Evolutionary conservation across 371 early-diverging fungal genomes (phyloP), one percentile per base, ranked within the genome.

Genomic region (Batkoa obscura): DNA sequence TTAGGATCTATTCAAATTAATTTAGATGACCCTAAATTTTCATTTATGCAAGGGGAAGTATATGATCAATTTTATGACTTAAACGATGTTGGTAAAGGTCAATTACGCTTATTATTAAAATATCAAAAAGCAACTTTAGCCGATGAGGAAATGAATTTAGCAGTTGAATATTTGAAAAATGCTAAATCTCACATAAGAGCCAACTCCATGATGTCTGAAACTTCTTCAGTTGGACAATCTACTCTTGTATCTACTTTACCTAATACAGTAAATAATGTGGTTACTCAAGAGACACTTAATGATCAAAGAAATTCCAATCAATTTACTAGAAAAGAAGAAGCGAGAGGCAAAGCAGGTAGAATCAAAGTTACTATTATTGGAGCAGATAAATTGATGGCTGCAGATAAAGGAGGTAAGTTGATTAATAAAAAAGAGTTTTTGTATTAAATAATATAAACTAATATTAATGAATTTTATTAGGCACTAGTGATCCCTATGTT

Each of bases 401-500:
- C 69, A 0, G 78, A 78, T 62, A 62, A 69, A 46, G 65, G 69
- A 31, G 79, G 79, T 42, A 57, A 56, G 6, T 23, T 23, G 23
- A 23, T 23, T 23, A 23, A 23, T 23, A 23, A 23, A 23, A 23
- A 23, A 23, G 23, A 23, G 23, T 30, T 5, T 10, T 41, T 41
- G n/a, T 41, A 10, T 12, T 15, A 13, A 45, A 15, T 15, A 15
- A 5, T 45, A 4, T 45, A 15, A 4, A 15, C 12, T 45, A 15
- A 12, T 15, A 13, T 12, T 39, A 2, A 38, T 1, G 6, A 39
- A 37, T 38, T 39, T 30, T 39, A 35, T 37, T 53, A 53, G 86
- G 86, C 10, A 77, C 77, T 3, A 84, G 84, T 47, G 92, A 94
- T 60, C 91, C 95, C 1, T 94, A 80, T 58, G 74, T 84, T 3